Base-by-base conservation (phyloP, 306 rosid species). In the Delonix regia region DNA sequence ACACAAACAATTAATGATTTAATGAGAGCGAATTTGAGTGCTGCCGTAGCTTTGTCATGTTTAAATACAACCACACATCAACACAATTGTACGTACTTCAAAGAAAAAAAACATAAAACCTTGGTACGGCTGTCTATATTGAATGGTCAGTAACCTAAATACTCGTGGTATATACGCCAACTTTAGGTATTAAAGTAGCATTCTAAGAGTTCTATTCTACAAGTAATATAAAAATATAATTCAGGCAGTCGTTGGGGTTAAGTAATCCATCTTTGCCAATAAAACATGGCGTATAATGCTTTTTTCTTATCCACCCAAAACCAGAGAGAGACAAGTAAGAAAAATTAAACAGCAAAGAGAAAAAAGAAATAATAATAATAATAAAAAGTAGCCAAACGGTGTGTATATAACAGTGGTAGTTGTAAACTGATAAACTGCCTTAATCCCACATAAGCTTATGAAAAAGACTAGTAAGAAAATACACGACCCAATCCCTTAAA, bases 361-460 rank as follows among this genome's bases (percentile, higher is more conserved):
- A 0, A 4, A 10, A 55, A 10, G n/a, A n/a, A n/a, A n/a, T n/a
- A n/a, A n/a, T n/a, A n/a, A n/a, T n/a, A n/a, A n/a, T n/a, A n/a
- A n/a, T n/a, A 12, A 56, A 56, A 11, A 56, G 62, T 11, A 56
- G 62, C 62, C 34, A 56, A 56, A 56, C 62, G 34, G 39, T 16
- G 52, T 7, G 10, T 77, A 57, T 67, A 56, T 45, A 62, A 10
- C 33, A 49, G 47, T 9, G 70, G 88, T 91, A 64, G 97, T 87
- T 89, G 92, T 80, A 68, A 83, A 87, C 94, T 25, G 97, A 82
- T 91, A 80, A 91, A 80, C 94, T 69, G 87, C 85, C 83, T 42
- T 13, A 62, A 57, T 86, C 74, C 81, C 74, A 39, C 28, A 65
- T 34, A 79, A 76, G 44, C 77, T 25, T 44, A 49, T 49, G 41